phyloP scores from a whole-genome alignment of 139 green algal genomes.

The Coccomyxa sp. region DNA sequence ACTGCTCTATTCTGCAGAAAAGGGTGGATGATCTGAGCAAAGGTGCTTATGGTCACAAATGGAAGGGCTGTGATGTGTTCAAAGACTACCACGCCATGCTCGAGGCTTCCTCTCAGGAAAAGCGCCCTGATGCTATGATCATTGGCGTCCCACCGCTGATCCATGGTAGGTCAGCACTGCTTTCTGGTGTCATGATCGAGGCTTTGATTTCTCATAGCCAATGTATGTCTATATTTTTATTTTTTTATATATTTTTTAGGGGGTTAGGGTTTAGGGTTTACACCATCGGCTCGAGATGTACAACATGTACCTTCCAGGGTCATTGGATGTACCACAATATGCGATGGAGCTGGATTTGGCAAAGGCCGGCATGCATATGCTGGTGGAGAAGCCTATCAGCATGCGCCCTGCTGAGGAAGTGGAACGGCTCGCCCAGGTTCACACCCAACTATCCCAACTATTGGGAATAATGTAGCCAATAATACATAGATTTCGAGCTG shows the following conservation, averaged over 20 bases:
- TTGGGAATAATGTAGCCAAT: too few species aligned
- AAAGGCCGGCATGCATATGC: constrained; percentile 18
- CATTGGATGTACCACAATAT: constrained; percentile 9
- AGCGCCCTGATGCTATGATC: constrained; percentile 7
- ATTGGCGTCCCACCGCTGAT: constrained; percentile 12
- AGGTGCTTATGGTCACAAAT: constrained; percentile 10
- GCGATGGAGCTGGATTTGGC: constrained; percentile 12
- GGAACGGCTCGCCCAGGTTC: constrained; percentile 6
- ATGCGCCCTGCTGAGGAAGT: constrained; percentile 14
- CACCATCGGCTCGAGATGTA: background rate
- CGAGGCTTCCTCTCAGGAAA: background rate
- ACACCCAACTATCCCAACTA: background rate
- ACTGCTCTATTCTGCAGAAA: background rate
- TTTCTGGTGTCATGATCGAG: background rate
- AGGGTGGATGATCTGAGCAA: constrained; percentile 1
- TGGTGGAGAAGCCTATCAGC: constrained; percentile 23
- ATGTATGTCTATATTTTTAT: too few species aligned
- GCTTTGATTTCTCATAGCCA: too few species aligned
- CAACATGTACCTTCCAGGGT: background rate
- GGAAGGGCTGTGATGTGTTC: constrained; percentile 12
- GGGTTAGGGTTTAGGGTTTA: too few species aligned
- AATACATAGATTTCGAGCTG: too few species aligned
- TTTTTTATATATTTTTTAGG: too few species aligned
- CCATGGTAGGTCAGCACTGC: constrained; percentile 6
- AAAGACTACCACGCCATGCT: constrained; percentile 8